phyloP scores from a whole-genome alignment of 2,329 filamentous ascomycete genomes.

The Claviceps sorghi region DNA sequence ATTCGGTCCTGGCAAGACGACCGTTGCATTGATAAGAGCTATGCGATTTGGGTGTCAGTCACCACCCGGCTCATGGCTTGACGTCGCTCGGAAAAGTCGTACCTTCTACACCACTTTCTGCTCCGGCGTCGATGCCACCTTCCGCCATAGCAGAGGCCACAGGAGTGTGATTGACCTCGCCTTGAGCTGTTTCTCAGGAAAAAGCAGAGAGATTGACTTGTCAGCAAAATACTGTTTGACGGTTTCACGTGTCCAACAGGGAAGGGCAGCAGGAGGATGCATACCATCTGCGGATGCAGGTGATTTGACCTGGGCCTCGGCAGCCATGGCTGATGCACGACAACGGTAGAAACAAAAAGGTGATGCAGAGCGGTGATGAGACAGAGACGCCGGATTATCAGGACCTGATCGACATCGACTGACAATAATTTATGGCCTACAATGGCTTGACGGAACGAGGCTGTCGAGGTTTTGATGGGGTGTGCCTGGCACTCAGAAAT shows the following conservation, averaged over 20 bases:
- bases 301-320: conserved; percentile 14
- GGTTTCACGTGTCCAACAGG: background rate
- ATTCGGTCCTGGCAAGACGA: conserved; percentile 63
- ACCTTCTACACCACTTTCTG: conserved; percentile 23
- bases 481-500: background rate
- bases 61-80: background rate
- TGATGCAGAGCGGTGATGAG: conserved; percentile 9
- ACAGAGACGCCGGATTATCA: conserved; percentile 12
- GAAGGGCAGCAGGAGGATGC: background rate
- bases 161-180: conserved; percentile 13
- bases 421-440: conserved; percentile 9
- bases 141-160: conserved; percentile 14
- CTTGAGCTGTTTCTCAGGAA: conserved; percentile 8
- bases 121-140: conserved; percentile 12
- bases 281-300: conserved; percentile 13
- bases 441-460: background rate
- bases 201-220: background rate
- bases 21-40: conserved; percentile 49
- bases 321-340: conserved; percentile 17
- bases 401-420: conserved; percentile 13
- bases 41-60: background rate
- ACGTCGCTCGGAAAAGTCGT: conserved; percentile 2
- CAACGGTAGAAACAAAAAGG: conserved; percentile 6
- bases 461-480: background rate
- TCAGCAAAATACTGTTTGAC: background rate